Evolutionary conservation across 164 flowering plant species (phyloP).

Genomic region (Warburgia ugandensis): DNA sequence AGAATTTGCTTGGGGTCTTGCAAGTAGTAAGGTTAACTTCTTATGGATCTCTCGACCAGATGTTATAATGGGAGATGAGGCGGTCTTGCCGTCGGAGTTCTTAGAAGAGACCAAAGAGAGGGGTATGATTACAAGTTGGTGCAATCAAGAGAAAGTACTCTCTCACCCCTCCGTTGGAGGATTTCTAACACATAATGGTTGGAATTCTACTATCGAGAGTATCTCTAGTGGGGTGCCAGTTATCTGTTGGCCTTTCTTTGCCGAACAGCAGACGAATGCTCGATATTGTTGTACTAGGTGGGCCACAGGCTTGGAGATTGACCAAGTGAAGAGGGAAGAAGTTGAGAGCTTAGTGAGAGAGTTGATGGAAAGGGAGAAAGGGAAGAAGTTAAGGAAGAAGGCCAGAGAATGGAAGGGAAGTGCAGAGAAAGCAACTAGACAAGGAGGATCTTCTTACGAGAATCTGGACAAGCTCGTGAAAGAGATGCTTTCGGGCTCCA

Average conservation of each 20-base stretch:
- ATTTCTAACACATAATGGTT: constrained; percentile 15
- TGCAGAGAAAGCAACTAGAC: constrained; percentile 1
- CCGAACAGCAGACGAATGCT: constrained; percentile 11
- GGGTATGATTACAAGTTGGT: constrained; percentile 15
- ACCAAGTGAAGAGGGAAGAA: constrained; percentile 9
- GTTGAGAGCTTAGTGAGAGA: constrained; percentile 7
- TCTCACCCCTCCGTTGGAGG: constrained; percentile 8
- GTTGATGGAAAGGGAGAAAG: constrained; percentile 11
- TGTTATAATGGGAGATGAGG: constrained; percentile 30
- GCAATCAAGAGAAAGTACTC: constrained; percentile 13
- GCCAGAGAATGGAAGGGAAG: constrained; percentile 1
- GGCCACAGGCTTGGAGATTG: constrained; percentile 11
- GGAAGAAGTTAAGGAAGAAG: constrained; percentile 8
- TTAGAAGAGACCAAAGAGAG: constrained; percentile 7
- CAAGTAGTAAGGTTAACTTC: constrained; percentile 26
- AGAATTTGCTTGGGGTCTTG: constrained; percentile 46
- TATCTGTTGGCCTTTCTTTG: constrained; percentile 13
- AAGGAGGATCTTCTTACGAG: constrained; percentile 3
- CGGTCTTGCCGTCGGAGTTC: constrained; percentile 13
- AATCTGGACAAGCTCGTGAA: constrained; percentile 2
- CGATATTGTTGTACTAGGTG: constrained; percentile 6
- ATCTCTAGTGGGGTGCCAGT: constrained; percentile 11
- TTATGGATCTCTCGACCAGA: constrained; percentile 52
- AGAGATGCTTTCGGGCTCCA: constrained; percentile 2
- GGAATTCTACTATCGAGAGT: constrained; percentile 17